phyloP scores from a whole-genome alignment of 2,329 filamentous ascomycete species.

The Colletotrichum sp. region DNA sequence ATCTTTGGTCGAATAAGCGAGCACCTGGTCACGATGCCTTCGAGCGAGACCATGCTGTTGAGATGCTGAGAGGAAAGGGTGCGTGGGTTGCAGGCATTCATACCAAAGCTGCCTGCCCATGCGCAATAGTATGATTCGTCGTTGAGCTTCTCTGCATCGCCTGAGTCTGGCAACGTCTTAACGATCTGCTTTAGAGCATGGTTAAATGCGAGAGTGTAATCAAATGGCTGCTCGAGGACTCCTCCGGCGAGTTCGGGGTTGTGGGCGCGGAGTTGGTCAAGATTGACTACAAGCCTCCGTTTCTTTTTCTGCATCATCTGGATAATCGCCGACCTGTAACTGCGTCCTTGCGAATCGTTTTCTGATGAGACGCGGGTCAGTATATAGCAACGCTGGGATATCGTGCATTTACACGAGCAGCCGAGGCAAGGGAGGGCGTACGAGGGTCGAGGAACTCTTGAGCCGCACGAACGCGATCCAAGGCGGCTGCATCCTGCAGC shows the following conservation, averaged over 20 bases:
- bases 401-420: not conserved
- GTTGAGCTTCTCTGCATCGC: slow-evolving; percentile 75
- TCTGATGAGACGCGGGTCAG: not conserved
- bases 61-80: slow-evolving; percentile 88
- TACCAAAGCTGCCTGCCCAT: slow-evolving; percentile 94
- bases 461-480: slow-evolving; percentile 85
- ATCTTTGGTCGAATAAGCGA: slow-evolving; percentile 95
- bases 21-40: slow-evolving; percentile 96
- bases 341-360: slow-evolving; percentile 64
- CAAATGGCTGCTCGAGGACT: slow-evolving; percentile 85
- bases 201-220: slow-evolving; percentile 88
- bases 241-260: slow-evolving; percentile 80
- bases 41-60: slow-evolving; percentile 96
- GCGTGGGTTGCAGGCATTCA: slow-evolving; percentile 92
- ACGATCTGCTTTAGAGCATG: slow-evolving; percentile 89
- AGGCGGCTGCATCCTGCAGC: slow-evolving; percentile 83
- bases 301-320: slow-evolving; percentile 74
- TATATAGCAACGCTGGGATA: slow-evolving; percentile 17
- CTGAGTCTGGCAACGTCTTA: slow-evolving; percentile 76
- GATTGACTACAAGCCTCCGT: slow-evolving; percentile 71
- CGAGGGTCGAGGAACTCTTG: slow-evolving; percentile 93
- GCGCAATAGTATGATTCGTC: slow-evolving; percentile 95
- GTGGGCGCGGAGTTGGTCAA: slow-evolving; percentile 92
- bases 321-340: slow-evolving; percentile 90
- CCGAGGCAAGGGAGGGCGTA: slow-evolving; percentile 49